Conservation (phyloP, 164 flowering plant genomes). For the Kingdonia uniflora region DNA sequence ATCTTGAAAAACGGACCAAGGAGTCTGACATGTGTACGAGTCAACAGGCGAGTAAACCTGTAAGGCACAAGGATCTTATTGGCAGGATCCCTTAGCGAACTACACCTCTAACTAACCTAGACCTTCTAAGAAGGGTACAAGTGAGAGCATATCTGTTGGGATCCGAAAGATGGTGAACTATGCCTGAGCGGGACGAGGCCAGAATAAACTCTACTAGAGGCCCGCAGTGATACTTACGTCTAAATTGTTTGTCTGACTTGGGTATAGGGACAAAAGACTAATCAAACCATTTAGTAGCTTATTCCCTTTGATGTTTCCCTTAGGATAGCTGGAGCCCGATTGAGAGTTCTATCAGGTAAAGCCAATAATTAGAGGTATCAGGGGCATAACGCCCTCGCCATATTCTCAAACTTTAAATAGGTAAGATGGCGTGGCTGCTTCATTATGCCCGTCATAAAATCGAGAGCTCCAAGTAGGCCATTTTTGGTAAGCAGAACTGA, state of each 20-base stretch:
- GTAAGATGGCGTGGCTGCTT: background rate
- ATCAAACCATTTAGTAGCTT: constrained; percentile 6
- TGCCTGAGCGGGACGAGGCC: constrained; percentile 1
- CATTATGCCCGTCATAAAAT: background rate
- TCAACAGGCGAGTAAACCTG: background rate
- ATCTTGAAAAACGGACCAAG: constrained; percentile 7
- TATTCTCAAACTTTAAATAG: background rate
- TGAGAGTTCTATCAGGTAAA: constrained; percentile 2
- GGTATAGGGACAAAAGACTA: constrained; percentile 9
- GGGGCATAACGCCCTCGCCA: constrained; percentile 8
- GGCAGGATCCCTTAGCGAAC: background rate
- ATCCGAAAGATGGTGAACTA: constrained; percentile 7
- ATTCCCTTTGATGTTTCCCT: constrained; percentile 6
- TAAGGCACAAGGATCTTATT: background rate
- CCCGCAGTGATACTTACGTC: constrained; percentile 3
- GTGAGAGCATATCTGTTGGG: constrained; percentile 3
- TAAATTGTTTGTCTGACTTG: constrained; percentile 8
- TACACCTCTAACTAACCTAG: constrained; percentile 4
- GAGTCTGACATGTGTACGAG: constrained; percentile 8
- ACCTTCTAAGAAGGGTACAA: constrained; percentile 3
- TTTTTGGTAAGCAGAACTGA: constrained; percentile 7
- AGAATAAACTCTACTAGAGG: constrained; percentile 1
- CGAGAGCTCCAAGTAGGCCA: constrained; percentile 9
- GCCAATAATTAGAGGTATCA: constrained; percentile 7
- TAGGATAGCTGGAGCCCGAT: background rate